Conservation (phyloP, 106 monocot species). For the Dendrobium nobile region DNA sequence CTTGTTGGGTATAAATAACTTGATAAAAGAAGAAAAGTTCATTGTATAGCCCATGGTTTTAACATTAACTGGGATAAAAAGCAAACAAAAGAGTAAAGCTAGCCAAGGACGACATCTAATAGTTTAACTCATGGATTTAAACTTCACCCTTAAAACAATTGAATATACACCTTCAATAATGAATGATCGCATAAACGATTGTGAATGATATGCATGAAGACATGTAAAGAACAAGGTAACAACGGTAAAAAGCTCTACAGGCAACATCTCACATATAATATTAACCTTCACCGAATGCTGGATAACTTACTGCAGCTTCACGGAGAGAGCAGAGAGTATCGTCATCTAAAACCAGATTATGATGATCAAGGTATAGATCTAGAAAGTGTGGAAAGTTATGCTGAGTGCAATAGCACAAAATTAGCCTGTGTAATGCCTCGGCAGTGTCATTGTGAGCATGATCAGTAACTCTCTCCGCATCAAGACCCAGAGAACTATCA, state of each 20-base stretch:
- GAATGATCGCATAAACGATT: neutral
- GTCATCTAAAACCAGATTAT: slow-evolving; percentile 44
- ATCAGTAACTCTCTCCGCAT: slow-evolving; percentile 11
- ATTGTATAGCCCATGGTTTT: neutral
- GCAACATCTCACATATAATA: slow-evolving; percentile 15
- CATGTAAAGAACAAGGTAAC: neutral
- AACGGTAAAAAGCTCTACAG: slow-evolving; percentile 6
- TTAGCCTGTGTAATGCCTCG: slow-evolving; percentile 63
- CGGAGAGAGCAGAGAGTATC: slow-evolving; percentile 36
- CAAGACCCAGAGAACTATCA: slow-evolving; percentile 24
- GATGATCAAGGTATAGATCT: slow-evolving; percentile 83
- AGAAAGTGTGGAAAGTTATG: slow-evolving; percentile 66
- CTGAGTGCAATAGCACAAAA: slow-evolving; percentile 47
- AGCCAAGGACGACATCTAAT: neutral
- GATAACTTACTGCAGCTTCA: slow-evolving; percentile 77
- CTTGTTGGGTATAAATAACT: neutral
- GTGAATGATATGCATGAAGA: neutral
- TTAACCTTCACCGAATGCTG: neutral
- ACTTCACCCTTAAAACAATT: neutral
- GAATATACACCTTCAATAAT: neutral
- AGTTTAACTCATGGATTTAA: neutral
- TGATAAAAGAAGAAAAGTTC: neutral
- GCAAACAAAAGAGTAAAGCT: neutral
- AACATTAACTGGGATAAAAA: neutral
- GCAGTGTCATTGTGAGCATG: slow-evolving; percentile 21